Evolutionary conservation across 495 filamentous ascomycete species (phyloP).

Genomic region (Penicillium coffeae): DNA sequence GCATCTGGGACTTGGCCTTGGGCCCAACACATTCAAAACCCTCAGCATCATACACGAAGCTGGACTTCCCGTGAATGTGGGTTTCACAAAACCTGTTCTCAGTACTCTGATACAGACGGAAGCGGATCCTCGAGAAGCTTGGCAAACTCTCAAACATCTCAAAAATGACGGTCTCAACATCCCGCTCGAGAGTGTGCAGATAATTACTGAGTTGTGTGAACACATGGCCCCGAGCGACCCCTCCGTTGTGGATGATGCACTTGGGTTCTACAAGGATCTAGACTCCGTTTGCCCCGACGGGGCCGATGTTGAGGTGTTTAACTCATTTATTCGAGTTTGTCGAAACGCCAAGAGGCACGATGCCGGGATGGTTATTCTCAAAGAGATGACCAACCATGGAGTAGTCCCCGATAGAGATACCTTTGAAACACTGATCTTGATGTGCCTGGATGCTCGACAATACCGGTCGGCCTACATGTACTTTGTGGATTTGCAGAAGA

Average conservation of each 20-base stretch:
- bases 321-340: slow-evolving; percentile 63
- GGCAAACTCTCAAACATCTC: slow-evolving; percentile 53
- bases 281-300: slow-evolving; percentile 55
- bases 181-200: slow-evolving; percentile 29
- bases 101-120: slow-evolving; percentile 33
- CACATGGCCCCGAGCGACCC: slow-evolving; percentile 24
- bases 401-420: slow-evolving; percentile 57
- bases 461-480: slow-evolving; percentile 40
- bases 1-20: slow-evolving; percentile 54
- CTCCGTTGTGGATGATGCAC: slow-evolving; percentile 42
- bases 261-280: slow-evolving; percentile 69
- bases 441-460: slow-evolving; percentile 51
- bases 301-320: slow-evolving; percentile 61
- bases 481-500: slow-evolving; percentile 33
- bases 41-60: slow-evolving; percentile 66
- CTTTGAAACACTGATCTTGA: slow-evolving; percentile 65
- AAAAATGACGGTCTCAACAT: slow-evolving; percentile 25
- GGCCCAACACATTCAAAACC: slow-evolving; percentile 54
- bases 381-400: slow-evolving; percentile 66
- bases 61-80: slow-evolving; percentile 46
- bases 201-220: slow-evolving; percentile 32
- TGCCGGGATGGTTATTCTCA: slow-evolving; percentile 62
- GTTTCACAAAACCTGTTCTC: slow-evolving; percentile 57
- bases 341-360: slow-evolving; percentile 44
- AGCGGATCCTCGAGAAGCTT: slow-evolving; percentile 36